A percentile compares a stretch with the other conserved stretches of the same genome.
Evolutionary conservation across 352 stramenopile genomes (phyloP).

Genomic region (Phytophthora cajani): DNA sequence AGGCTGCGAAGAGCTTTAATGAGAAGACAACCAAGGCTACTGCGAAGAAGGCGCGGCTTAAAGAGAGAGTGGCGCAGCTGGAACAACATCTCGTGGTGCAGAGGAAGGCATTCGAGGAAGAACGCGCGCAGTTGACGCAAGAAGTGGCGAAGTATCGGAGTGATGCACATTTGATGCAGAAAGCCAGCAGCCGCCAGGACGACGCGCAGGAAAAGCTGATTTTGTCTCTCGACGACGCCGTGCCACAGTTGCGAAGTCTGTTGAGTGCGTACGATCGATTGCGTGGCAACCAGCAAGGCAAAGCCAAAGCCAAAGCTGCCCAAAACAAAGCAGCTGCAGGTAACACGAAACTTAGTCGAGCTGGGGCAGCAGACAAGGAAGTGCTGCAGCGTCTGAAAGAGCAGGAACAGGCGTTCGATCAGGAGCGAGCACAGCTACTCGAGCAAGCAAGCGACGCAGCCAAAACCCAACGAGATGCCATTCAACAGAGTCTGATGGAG

Average conservation of each 20-base stretch:
- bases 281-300: constrained; percentile 6
- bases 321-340: neutral
- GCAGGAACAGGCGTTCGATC: constrained; percentile 10
- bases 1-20: constrained; percentile 6
- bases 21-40: constrained; percentile 7
- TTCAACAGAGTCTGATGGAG: constrained; percentile 6
- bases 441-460: constrained; percentile 15
- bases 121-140: constrained; percentile 4
- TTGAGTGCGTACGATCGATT: constrained; percentile 23
- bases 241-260: constrained; percentile 19
- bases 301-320: neutral
- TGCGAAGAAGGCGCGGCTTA: constrained; percentile 6
- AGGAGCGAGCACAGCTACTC: constrained; percentile 7
- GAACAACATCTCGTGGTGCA: constrained; percentile 14
- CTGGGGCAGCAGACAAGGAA: neutral
- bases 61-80: constrained; percentile 13
- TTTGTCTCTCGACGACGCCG: constrained; percentile 7
- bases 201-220: constrained; percentile 5
- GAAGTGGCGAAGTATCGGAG: neutral
- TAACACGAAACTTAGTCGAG: neutral
- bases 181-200: neutral
- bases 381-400: constrained; percentile 10
- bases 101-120: constrained; percentile 16
- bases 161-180: neutral
- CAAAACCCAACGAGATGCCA: constrained; percentile 12